These are phyloP conservation scores for Boletales sp. DNA, from an alignment of 768 basidiomycete species.

Conservation along the genomic window DNA sequence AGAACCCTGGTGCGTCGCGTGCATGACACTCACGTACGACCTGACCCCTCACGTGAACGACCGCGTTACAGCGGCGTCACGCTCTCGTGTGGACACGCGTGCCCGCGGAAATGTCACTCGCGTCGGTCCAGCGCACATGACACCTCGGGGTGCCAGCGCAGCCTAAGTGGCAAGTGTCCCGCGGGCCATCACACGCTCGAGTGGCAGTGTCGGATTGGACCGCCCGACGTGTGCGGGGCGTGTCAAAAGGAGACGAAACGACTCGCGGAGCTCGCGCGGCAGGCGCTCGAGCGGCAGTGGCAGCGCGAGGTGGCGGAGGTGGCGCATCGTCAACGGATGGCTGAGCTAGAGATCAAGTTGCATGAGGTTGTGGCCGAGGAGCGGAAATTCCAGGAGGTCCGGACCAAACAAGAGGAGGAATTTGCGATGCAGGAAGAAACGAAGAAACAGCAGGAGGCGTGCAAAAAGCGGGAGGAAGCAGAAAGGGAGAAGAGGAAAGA, in stretches of 20 bases:
- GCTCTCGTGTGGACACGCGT: constrained; percentile 37
- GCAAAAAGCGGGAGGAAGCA: neutral
- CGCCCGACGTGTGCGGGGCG: constrained; percentile 44
- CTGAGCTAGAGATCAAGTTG: constrained; percentile 40
- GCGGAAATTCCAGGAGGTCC: neutral
- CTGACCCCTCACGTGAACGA: neutral
- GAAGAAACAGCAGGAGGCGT: constrained; percentile 21
- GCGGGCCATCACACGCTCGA: constrained; percentile 39
- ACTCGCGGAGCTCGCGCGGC: constrained; percentile 35
- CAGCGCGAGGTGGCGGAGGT: constrained; percentile 41
- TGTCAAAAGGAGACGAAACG: constrained; percentile 33
- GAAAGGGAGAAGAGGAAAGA: neutral
- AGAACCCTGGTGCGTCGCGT: constrained; percentile 47
- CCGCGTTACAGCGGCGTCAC: constrained; percentile 4
- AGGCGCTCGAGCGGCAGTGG: constrained; percentile 37
- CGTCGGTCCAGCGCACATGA: constrained; percentile 25
- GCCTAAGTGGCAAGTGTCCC: constrained; percentile 36
- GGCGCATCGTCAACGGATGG: constrained; percentile 37
- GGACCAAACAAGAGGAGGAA: constrained; percentile 27
- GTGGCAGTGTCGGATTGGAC: constrained; percentile 41
- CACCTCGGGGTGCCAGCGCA: constrained; percentile 39
- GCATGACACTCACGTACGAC: neutral
- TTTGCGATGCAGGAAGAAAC: constrained; percentile 29
- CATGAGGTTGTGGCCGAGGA: constrained; percentile 9
- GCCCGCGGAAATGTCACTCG: constrained; percentile 60